Conservation (phyloP, 2,329 filamentous ascomycete species). For the Alternaria arborescens region DNA sequence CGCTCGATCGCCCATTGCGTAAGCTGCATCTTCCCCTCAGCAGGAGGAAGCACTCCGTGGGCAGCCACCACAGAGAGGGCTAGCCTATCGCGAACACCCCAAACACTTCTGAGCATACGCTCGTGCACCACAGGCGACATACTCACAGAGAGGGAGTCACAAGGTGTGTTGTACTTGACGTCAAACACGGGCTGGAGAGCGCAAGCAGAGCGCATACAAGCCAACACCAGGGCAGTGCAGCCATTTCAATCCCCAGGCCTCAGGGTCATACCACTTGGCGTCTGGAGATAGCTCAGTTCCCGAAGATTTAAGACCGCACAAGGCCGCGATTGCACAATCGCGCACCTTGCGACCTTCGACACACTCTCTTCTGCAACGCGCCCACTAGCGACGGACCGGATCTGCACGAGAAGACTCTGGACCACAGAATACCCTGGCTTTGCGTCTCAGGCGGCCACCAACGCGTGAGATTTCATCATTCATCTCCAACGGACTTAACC, state of each 20-base stretch:
- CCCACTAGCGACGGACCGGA: slow-evolving; percentile 11
- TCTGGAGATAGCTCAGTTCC: slow-evolving; percentile 42
- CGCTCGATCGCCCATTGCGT: not conserved
- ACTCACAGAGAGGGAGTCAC: not conserved
- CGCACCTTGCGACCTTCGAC: slow-evolving; percentile 25
- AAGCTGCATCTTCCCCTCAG: slow-evolving; percentile 1
- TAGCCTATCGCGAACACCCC: not conserved
- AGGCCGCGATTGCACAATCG: slow-evolving; percentile 25
- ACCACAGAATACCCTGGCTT: not conserved
- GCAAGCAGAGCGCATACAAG: slow-evolving; percentile 18
- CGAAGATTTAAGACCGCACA: slow-evolving; percentile 40
- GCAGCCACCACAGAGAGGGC: not conserved
- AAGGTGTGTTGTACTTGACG: not conserved
- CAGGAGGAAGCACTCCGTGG: not conserved
- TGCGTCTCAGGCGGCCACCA: slow-evolving; percentile 13
- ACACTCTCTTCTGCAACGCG: slow-evolving; percentile 15
- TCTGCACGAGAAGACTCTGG: slow-evolving; percentile 15
- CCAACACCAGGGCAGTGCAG: slow-evolving; percentile 18
- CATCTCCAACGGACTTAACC: slow-evolving; percentile 32
- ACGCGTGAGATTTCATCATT: slow-evolving; percentile 13
- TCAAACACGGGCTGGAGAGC: not conserved
- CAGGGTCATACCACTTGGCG: slow-evolving; percentile 21
- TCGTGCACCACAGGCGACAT: not conserved
- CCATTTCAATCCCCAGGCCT: slow-evolving; percentile 25
- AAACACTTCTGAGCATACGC: slow-evolving; percentile 4